Conservation (phyloP, 441 rosid species). For the Syzygium syzygioides region DNA sequence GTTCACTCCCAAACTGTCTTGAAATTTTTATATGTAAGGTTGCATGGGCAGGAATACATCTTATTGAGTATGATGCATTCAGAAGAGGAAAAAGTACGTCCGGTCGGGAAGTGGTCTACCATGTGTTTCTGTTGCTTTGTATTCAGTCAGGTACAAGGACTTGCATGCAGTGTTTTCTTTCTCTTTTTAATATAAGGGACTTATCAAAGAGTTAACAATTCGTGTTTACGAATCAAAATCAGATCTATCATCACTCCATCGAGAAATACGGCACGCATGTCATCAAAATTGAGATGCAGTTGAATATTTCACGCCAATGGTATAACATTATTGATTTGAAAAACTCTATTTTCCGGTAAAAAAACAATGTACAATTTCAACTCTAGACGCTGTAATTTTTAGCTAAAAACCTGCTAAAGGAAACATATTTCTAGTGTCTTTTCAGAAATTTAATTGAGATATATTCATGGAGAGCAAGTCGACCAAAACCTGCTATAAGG, state of each 20-base stretch:
- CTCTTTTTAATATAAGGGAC: too few relatives aligned
- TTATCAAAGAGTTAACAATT: too few relatives aligned
- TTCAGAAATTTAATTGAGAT: neutral
- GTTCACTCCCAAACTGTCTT: too few relatives aligned
- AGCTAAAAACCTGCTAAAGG: neutral
- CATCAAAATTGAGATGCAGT: neutral
- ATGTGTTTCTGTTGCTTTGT: too few relatives aligned
- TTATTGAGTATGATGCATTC: too few relatives aligned
- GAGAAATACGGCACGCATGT: neutral
- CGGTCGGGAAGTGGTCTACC: too few relatives aligned
- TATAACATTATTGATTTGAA: neutral
- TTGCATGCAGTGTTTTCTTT: too few relatives aligned
- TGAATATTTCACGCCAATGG: neutral
- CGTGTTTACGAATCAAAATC: slow-evolving; percentile 24
- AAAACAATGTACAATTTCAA: neutral
- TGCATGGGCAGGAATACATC: too few relatives aligned
- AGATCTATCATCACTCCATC: neutral
- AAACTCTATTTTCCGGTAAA: neutral
- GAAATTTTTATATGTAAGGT: too few relatives aligned
- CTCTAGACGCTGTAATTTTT: neutral
- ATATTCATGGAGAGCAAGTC: neutral
- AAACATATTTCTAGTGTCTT: neutral
- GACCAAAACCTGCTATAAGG: neutral
- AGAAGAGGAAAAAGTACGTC: too few relatives aligned
- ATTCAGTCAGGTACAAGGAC: too few relatives aligned